Evolutionary conservation across 176 grass and related monocot species (phyloP).

Genomic region (Luzula sylvatica): DNA sequence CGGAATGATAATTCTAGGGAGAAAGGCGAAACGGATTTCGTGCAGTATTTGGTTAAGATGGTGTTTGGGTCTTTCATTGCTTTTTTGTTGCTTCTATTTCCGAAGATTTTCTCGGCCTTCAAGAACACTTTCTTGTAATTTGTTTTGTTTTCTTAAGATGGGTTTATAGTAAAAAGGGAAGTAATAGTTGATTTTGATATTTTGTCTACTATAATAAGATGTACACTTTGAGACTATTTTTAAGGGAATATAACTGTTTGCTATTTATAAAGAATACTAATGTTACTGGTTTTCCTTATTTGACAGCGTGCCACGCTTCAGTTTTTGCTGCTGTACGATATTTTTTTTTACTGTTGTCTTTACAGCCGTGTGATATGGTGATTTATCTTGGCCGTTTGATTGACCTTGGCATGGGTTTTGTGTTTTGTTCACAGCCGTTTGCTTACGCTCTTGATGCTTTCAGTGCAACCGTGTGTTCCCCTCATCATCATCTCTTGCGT

Average conservation of each 20-base stretch:
- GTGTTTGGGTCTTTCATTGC: constrained; percentile 66
- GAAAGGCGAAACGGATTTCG: constrained; percentile 32
- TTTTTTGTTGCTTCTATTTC: constrained; percentile 63
- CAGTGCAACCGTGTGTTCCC: no score
- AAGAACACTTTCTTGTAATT: constrained; percentile 38
- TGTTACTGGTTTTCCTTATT: background rate
- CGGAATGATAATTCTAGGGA: constrained; percentile 7
- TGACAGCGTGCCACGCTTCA: no score
- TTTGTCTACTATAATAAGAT: background rate
- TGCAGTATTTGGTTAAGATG: constrained; percentile 49
- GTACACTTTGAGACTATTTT: no score
- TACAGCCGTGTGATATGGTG: no score
- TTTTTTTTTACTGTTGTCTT: no score
- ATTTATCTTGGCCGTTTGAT: no score
- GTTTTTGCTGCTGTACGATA: no score
- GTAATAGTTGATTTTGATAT: background rate
- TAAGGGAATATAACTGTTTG: no score
- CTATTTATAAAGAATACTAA: background rate
- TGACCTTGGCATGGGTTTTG: no score
- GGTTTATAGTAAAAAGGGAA: background rate
- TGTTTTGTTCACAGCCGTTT: no score
- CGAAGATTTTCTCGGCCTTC: constrained; percentile 50
- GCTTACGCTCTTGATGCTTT: no score
- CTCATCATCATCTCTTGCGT: no score
- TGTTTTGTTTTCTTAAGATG: background rate